Evolutionary conservation across 106 monocot species (phyloP), one percentile per base, ranked within the genome.

Genomic region (Platanthera guangdongensis): DNA sequence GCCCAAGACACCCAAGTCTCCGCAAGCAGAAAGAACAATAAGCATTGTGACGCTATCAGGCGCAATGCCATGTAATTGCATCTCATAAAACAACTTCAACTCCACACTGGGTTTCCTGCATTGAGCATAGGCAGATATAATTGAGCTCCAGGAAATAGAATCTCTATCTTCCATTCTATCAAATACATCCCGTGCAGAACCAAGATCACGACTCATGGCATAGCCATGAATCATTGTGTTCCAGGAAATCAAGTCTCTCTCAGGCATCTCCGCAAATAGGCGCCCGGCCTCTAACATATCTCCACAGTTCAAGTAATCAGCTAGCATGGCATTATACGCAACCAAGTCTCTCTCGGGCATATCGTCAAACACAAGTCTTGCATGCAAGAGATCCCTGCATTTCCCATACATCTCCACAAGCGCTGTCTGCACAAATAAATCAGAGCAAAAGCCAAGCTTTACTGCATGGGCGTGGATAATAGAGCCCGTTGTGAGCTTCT

Each of bases 181-280:
- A 76, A 91, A 88, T 15, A 88, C 28, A 25, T 80, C 83, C 53
- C 84, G 71, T 5, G 88, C 90, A 11, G 57, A 55, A 22, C 12
- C 48, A 8, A 86, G 50, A 5, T 84, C 68, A 14, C 87, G 86
- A 0, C 16, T 65, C 25, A 2, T 68, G 0, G 82, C 79, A 13
- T 84, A 84, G 18, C 87, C 83, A 71, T 78, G 74, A 21, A 91
- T 82, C 83, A 91, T 80, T 45, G 86, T 85, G 73, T 84, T 91
- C 83, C 86, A 91, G 19, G 88, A 85, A 14, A 84, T 79, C 72
- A 91, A n/a, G 28, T 88, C 82, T 64, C 71, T 84, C 5, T 25
- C 57, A 7, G 72, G 73, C 78, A 88, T 39, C 39, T 39, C 39
- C 39, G 86, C 84, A 25, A 88, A 91, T 76, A 91, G 68, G 1